These are phyloP conservation scores for Capsicum rhomboideum DNA, from an alignment of 257 asterid species.

Conservation along the genomic window DNA sequence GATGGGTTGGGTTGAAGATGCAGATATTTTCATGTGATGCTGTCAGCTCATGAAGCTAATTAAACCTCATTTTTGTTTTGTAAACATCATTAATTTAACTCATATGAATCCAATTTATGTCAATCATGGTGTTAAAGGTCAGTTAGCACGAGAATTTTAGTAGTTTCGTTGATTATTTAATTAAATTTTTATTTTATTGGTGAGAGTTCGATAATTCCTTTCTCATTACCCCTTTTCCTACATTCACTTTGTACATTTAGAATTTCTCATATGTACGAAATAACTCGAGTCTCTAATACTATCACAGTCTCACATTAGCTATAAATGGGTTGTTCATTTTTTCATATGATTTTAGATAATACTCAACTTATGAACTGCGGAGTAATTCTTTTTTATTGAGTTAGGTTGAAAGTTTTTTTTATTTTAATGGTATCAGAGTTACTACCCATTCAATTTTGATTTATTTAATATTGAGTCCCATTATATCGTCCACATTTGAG, in stretches of 20 bases:
- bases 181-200: too few relatives aligned
- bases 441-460: neutral
- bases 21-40: conserved; percentile 52
- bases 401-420: neutral
- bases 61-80: neutral
- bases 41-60: conserved; percentile 37
- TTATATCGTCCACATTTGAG: neutral
- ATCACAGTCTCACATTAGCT: neutral
- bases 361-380: neutral
- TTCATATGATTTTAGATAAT: neutral
- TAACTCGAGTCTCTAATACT: neutral
- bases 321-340: neutral
- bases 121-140: too few relatives aligned
- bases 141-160: too few relatives aligned
- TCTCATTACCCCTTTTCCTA: too few relatives aligned
- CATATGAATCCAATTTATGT: neutral
- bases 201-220: too few relatives aligned
- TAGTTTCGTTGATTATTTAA: too few relatives aligned
- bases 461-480: neutral
- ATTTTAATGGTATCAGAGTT: neutral
- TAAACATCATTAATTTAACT: neutral
- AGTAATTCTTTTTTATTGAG: neutral
- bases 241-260: too few relatives aligned
- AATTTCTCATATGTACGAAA: too few relatives aligned
- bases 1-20: conserved; percentile 37